A percentile compares a stretch with the other conserved stretches of the same genome.
Evolutionary conservation across 768 basidiomycete species (phyloP).

Genomic region (Candolleomyces aberdarensis): DNA sequence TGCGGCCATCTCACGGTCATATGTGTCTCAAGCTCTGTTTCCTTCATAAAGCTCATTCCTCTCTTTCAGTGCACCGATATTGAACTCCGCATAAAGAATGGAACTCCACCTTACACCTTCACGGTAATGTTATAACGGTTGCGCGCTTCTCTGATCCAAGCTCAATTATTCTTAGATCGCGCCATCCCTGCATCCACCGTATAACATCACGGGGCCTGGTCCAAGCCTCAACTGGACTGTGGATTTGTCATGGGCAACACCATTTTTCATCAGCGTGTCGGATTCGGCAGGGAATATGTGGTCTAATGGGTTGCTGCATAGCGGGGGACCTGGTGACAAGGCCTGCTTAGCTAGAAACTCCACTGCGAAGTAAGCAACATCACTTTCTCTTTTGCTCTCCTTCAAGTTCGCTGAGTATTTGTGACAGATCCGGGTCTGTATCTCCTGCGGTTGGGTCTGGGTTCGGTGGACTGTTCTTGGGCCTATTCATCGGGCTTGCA

Average conservation of each 20-base stretch:
- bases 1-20: conserved; percentile 16
- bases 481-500: conserved; percentile 31
- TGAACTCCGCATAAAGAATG: conserved; percentile 48
- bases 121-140: conserved; percentile 32
- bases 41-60: no score
- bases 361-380: background rate
- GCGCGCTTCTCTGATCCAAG: background rate
- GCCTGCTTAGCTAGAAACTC: conserved; percentile 36
- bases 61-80: conserved; percentile 53
- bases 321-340: conserved; percentile 39
- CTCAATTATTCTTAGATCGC: conserved; percentile 38
- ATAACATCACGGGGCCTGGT: conserved; percentile 47
- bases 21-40: background rate
- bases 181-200: conserved; percentile 60
- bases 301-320: conserved; percentile 58
- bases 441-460: conserved; percentile 31
- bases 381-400: background rate
- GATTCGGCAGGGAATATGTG: conserved; percentile 51
- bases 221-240: conserved; percentile 58
- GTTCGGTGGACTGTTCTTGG: conserved; percentile 38
- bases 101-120: conserved; percentile 56
- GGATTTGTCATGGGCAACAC: conserved; percentile 46
- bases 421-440: conserved; percentile 6
- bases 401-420: background rate
- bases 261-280: conserved; percentile 54